Percentiles rank a stretch among this genome's conserved stretches.
Conservation (phyloP, 2,329 filamentous ascomycete species). For the Onygena corvina region DNA sequence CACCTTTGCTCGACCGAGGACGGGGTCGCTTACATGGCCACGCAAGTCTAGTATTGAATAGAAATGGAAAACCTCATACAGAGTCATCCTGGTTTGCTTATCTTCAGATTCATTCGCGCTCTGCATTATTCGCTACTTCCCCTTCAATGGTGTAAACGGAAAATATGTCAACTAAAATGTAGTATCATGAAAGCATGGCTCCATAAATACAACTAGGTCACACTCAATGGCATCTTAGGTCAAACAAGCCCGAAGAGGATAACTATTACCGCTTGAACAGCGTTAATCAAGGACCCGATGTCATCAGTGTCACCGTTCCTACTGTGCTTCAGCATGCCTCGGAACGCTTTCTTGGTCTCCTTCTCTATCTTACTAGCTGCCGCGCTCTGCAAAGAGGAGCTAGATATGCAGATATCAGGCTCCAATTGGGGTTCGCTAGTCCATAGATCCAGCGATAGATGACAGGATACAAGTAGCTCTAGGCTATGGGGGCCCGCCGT, state of each 20-base stretch:
- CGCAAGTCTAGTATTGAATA: background rate
- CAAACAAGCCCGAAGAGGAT: conserved; percentile 22
- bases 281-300: conserved; percentile 24
- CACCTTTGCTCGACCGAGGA: background rate
- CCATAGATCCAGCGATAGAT: conserved; percentile 29
- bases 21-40: background rate
- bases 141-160: too few relatives aligned
- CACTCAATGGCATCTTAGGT: too few relatives aligned
- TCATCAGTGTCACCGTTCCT: conserved; percentile 17
- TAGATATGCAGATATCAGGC: conserved; percentile 27
- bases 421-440: conserved; percentile 30
- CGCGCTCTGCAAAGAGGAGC: background rate
- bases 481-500: conserved; percentile 10
- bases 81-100: too few relatives aligned
- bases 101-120: too few relatives aligned
- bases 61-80: background rate
- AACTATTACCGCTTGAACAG: conserved; percentile 26
- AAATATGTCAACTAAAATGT: too few relatives aligned
- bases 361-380: conserved; percentile 23
- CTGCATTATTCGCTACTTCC: too few relatives aligned
- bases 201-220: too few relatives aligned
- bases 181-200: too few relatives aligned
- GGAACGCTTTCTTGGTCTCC: conserved; percentile 31
- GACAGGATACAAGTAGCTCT: conserved; percentile 26
- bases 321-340: conserved; percentile 23